phyloP scores from a whole-genome alignment of 2,329 filamentous ascomycete genomes.

The Knoxdaviesia proteae region DNA sequence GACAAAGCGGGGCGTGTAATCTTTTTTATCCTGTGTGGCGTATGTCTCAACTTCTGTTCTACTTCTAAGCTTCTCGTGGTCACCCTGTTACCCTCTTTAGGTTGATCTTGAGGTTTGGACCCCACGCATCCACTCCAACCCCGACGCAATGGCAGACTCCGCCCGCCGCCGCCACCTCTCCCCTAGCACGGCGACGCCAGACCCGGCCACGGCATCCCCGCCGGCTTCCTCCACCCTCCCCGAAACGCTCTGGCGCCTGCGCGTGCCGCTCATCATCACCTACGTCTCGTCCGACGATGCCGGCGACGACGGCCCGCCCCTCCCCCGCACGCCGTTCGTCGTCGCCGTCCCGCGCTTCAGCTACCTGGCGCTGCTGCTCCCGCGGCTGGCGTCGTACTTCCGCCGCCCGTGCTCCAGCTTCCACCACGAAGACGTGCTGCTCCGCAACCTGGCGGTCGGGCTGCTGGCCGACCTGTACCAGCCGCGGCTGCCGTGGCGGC shows the following conservation, averaged over 20 bases:
- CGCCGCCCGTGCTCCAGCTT: slow-evolving; percentile 34
- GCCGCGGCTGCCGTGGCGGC: slow-evolving; percentile 30
- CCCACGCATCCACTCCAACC: too few relatives aligned
- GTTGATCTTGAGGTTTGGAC: too few relatives aligned
- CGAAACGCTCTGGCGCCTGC: slow-evolving; percentile 31
- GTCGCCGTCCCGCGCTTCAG: slow-evolving; percentile 34
- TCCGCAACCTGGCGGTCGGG: slow-evolving; percentile 31
- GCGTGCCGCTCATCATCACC: slow-evolving; percentile 32
- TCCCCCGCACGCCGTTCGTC: slow-evolving; percentile 27
- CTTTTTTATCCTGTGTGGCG: too few relatives aligned
- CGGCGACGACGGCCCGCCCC: slow-evolving; percentile 9
- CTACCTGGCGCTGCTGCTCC: slow-evolving; percentile 36
- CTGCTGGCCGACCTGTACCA: slow-evolving; percentile 36
- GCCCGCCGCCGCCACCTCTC: slow-evolving; percentile 8
- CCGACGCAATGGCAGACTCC: not conserved
- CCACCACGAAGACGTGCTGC: slow-evolving; percentile 31
- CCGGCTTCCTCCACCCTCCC: slow-evolving; percentile 10
- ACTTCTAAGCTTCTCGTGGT: too few relatives aligned
- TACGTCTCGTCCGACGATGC: slow-evolving; percentile 11
- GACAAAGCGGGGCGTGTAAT: too few relatives aligned
- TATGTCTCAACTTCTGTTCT: too few relatives aligned
- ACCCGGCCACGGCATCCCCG: slow-evolving; percentile 1
- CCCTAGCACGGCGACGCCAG: slow-evolving; percentile 9
- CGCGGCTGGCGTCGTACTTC: slow-evolving; percentile 32
- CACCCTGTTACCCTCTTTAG: too few relatives aligned